phyloP scores from a whole-genome alignment of 768 basidiomycete species.

The Pulveroboletus frians region DNA sequence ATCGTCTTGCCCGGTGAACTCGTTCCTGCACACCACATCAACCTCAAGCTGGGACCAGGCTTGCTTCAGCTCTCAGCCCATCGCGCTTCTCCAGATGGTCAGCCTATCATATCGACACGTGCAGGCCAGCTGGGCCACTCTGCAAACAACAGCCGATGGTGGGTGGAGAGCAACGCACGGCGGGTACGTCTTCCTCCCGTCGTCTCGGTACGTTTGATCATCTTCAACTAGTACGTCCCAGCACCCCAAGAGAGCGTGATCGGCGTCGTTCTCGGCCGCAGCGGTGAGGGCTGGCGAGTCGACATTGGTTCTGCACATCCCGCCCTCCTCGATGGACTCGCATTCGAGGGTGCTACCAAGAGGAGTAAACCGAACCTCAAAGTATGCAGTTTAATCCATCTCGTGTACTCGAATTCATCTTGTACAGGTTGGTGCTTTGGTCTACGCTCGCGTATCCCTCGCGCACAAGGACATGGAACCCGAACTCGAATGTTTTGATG shows the following conservation, averaged over 20 bases:
- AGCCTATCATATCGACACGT: conserved; percentile 52
- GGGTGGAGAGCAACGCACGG: conserved; percentile 82
- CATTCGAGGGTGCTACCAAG: conserved; percentile 96
- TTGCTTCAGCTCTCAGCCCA: conserved; percentile 47
- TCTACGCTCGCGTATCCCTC: conserved; percentile 89
- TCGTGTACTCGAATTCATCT: conserved; percentile 4
- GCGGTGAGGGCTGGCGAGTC: conserved; percentile 88
- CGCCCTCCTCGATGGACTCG: conserved; percentile 81
- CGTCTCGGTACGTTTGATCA: neutral
- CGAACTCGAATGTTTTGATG: conserved; percentile 94
- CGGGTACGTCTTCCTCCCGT: conserved; percentile 53
- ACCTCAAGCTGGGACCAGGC: conserved; percentile 85
- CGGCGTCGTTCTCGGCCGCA: conserved; percentile 71
- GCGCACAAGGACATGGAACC: conserved; percentile 99
- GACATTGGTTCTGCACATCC: conserved; percentile 89
- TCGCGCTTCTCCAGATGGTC: conserved; percentile 16
- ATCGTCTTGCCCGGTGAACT: conserved; percentile 78
- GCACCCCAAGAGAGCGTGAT: conserved; percentile 87
- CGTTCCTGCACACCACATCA: conserved; percentile 68
- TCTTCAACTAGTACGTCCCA: conserved; percentile 70
- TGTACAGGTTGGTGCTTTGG: conserved; percentile 75
- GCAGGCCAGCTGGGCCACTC: conserved; percentile 69
- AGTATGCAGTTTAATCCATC: conserved; percentile 36
- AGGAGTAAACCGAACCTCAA: conserved; percentile 92
- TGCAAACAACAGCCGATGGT: conserved; percentile 71